Conservation (phyloP, 202 grass and related monocot species). For the Cymbopogon flexuosus region DNA sequence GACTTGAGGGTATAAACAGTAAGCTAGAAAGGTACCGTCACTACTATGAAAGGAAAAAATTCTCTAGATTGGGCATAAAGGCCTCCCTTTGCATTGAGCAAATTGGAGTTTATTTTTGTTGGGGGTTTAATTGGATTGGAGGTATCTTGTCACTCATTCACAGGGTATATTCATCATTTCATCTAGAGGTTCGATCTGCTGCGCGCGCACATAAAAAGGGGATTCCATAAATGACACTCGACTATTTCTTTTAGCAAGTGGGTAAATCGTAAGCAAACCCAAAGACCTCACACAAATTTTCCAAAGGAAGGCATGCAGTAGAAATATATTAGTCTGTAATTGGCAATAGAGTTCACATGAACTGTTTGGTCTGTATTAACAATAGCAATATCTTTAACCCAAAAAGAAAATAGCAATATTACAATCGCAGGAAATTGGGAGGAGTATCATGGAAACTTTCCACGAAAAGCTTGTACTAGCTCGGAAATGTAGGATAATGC, state of each 20-base stretch:
- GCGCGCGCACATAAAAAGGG: neutral
- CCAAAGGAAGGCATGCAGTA: neutral
- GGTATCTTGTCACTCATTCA: neutral
- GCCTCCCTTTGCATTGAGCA: neutral
- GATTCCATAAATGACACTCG: neutral
- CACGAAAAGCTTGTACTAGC: neutral
- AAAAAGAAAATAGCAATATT: too few relatives aligned
- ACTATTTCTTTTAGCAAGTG: neutral
- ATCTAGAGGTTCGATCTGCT: neutral
- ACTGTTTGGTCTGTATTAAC: neutral
- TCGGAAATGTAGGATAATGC: neutral
- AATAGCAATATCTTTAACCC: neutral
- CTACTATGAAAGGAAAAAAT: constrained; percentile 30
- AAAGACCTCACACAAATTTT: neutral
- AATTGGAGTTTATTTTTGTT: neutral
- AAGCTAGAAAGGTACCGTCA: neutral
- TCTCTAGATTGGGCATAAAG: constrained; percentile 18
- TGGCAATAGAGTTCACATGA: too few relatives aligned
- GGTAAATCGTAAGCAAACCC: neutral
- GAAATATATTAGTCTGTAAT: too few relatives aligned
- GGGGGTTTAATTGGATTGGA: neutral
- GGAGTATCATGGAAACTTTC: neutral
- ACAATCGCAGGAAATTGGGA: neutral
- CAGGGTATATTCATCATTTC: constrained; percentile 28
- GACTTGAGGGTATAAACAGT: constrained; percentile 3